Evolutionary conservation across 2,329 filamentous ascomycete species (phyloP).

Genomic region (Colletotrichum lentis): DNA sequence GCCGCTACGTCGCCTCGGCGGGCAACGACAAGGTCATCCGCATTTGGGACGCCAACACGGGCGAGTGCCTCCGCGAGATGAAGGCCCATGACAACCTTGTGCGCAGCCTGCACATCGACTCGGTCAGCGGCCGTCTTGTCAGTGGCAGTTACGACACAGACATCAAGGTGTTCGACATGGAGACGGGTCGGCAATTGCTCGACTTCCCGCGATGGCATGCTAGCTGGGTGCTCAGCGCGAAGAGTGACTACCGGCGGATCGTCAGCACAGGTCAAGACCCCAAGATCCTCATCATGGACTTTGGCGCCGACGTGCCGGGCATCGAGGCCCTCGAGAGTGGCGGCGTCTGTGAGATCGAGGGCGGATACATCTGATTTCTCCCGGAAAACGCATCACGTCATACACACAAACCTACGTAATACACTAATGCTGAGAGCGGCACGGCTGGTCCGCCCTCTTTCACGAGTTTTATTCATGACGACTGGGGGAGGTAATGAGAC

Average conservation of each 20-base stretch:
- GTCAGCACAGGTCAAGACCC: constrained; percentile 95
- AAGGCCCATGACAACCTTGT: constrained; percentile 86
- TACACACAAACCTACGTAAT: constrained; percentile 22
- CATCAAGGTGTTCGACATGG: constrained; percentile 92
- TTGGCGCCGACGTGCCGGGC: constrained; percentile 70
- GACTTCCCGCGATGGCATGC: constrained; percentile 95
- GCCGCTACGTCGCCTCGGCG: constrained; percentile 89
- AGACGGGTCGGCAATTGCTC: constrained; percentile 78
- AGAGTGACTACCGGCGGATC: constrained; percentile 93
- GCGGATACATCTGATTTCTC: constrained; percentile 47
- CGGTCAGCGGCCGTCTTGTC: constrained; percentile 82
- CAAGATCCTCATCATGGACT: constrained; percentile 92
- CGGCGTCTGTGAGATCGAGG: constrained; percentile 39
- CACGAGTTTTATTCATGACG: constrained; percentile 25
- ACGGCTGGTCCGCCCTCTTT: constrained; percentile 35
- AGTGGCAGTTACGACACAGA: constrained; percentile 95
- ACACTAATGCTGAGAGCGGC: constrained; percentile 34
- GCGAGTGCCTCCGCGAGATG: constrained; percentile 81
- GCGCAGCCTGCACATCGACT: constrained; percentile 89
- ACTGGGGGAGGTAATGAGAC: neutral
- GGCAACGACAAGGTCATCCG: constrained; percentile 96
- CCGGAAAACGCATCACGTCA: neutral
- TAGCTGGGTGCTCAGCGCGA: constrained; percentile 95
- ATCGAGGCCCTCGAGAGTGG: constrained; percentile 66
- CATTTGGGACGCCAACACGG: constrained; percentile 93